Base-by-base conservation (phyloP, 2,329 filamentous ascomycete genomes). In the Fusarium circinatum region DNA sequence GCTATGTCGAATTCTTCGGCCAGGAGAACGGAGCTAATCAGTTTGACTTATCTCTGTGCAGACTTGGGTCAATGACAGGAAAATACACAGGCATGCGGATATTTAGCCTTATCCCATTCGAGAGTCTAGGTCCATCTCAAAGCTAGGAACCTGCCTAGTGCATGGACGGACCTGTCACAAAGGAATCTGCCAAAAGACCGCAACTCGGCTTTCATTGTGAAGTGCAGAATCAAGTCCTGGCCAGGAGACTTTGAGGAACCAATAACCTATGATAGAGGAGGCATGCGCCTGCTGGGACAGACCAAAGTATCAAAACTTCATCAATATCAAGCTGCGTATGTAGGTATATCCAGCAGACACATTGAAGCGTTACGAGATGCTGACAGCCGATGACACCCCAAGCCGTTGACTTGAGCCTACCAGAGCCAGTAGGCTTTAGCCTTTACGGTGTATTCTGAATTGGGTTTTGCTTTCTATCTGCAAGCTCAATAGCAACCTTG, bases 351-450 rank as follows among this genome's bases (percentile, higher is more conserved):
- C 28, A 39, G 39, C 42, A 41, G 32, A 41, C 30, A 58, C 49
- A 57, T 49, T 39, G 26, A 60, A 26, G 26, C 26, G 63, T 72
- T 72, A 60, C 57, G 70, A 58, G 55, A 62, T 74, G 62, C 71
- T 71, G 71, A 71, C 71, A 72, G 49, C 52, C 60, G 59, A 72
- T 71, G 71, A 68, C 62, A 74, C 45, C 45, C 32, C 54, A 74
- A 64, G 52, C 45, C 54, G 70, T 55, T 60, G 49, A 60, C 54
- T 71, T 68, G 67, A 66, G 66, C 55, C 66, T 63, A 61, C 70
- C 14, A 62, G 36, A 26, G 15, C 62, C 51, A 47, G 42, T 66
- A 63, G 49, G 58, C 58, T 74, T 71, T 42, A 64, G 71, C 71
- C 71, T 58, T 74, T 74, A 34, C 54, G 45, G 62, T 49, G 52